A percentile compares a stretch with the other conserved stretches of the same genome.
phyloP scores from a whole-genome alignment of 345 rosid species.

The Microcos paniculata region DNA sequence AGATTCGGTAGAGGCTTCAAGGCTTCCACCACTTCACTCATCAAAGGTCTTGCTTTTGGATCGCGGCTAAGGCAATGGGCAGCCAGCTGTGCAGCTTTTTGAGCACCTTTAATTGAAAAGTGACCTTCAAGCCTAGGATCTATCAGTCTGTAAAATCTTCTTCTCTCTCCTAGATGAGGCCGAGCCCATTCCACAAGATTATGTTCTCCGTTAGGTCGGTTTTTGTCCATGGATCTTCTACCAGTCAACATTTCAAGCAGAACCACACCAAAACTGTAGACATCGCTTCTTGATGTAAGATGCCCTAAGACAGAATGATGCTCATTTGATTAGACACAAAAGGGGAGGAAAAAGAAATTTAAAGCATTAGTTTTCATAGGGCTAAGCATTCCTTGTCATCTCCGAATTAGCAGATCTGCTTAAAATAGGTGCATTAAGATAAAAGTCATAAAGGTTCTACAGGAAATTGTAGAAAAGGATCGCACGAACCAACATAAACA shows the following conservation, averaged over 20 bases:
- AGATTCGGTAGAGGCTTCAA: conserved; percentile 71
- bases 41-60: conserved; percentile 78
- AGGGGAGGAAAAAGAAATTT: neutral
- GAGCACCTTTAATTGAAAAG: conserved; percentile 76
- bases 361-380: neutral
- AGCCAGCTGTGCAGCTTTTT: conserved; percentile 76
- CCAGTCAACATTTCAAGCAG: conserved; percentile 79
- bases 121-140: conserved; percentile 85
- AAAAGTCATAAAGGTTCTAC: neutral
- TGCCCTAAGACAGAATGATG: conserved; percentile 48
- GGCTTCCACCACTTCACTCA: conserved; percentile 75
- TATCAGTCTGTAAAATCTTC: conserved; percentile 71
- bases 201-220: conserved; percentile 74
- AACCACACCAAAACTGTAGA: conserved; percentile 84
- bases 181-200: conserved; percentile 88
- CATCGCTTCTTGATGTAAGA: conserved; percentile 82
- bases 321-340: conserved; percentile 1
- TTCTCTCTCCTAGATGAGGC: conserved; percentile 72
- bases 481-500: neutral
- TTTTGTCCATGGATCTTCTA: conserved; percentile 80
- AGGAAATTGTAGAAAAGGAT: neutral
- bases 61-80: conserved; percentile 79
- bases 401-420: neutral
- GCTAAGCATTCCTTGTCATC: neutral
- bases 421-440: neutral